Evolutionary conservation across 371 early-diverging fungal genomes (phyloP).

Genomic region (Cokeromyces recurvatus): DNA sequence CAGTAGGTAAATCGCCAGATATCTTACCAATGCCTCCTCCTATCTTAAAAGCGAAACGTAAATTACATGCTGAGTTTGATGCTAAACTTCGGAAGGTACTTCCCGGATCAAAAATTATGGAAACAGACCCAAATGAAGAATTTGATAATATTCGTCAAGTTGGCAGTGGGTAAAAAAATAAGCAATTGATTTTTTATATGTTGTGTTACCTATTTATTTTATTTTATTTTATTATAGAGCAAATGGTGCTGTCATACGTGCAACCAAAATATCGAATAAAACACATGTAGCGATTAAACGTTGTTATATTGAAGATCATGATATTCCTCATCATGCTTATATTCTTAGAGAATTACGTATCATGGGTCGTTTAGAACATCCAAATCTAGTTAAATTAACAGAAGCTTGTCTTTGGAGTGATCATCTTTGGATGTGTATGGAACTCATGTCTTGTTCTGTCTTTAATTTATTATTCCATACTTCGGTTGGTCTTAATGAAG

Average conservation of each 20-base stretch:
- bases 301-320: conserved; percentile 46
- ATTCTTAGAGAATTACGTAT: conserved; percentile 44
- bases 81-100: conserved; percentile 43
- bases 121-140: conserved; percentile 32
- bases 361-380: conserved; percentile 41
- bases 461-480: conserved; percentile 40
- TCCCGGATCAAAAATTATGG: conserved; percentile 39
- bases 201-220: too few species aligned
- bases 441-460: conserved; percentile 47
- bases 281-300: conserved; percentile 46
- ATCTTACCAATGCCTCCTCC: conserved; percentile 39
- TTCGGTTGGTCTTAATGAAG: conserved; percentile 38
- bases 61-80: conserved; percentile 40
- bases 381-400: conserved; percentile 31
- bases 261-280: conserved; percentile 14
- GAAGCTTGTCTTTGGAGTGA: conserved; percentile 43
- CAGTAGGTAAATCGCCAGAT: conserved; percentile 33
- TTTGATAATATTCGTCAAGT: conserved; percentile 36
- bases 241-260: conserved; percentile 20
- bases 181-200: too few species aligned
- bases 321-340: conserved; percentile 39
- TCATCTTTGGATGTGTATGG: conserved; percentile 51
- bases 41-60: conserved; percentile 21
- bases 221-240: conserved; percentile 7
- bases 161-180: conserved; percentile 40